Evolutionary conservation across 2,329 filamentous ascomycete genomes (phyloP), one percentile per base, ranked within the genome.

Genomic region (Ascochyta fabae): DNA sequence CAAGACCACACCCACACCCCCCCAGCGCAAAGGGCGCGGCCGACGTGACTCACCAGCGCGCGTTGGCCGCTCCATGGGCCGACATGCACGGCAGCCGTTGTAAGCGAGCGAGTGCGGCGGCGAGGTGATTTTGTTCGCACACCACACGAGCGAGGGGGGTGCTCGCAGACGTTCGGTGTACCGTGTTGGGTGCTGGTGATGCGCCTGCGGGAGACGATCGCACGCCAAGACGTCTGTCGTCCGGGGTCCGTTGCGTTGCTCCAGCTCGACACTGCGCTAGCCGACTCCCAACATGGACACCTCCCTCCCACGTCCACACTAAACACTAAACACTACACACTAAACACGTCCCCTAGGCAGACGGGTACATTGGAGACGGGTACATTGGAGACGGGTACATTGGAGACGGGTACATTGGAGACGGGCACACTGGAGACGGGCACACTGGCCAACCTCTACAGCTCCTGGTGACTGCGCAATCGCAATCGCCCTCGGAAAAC

Each of bases 41-140:
- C 49, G 61, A 62, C 62, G 65, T 73, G 70, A 73, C 70, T 70
- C 67, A 69, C 62, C 53, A 46, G 35, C 23, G 34, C 36, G 13
- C 24, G 19, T 38, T 23, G 19, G 19, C 19, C 19, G 42, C 29
- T 16, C 41, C 27, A 8, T 15, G 27, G 33, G 10, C 31, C 19
- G 10, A 15, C 43, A 33, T 47, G 39, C 24, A 48, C 26, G 15
- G 44, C 31, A 39, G 24, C 38, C 38, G 38, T 43, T 31, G 15
- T 33, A 43, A 38, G 38, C 53, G 40, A 58, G 56, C 58, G 53
- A 56, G 41, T 38, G 39, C 48, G 54, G 47, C 49, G 47, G 41
- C 56, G 53, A 41, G 27, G 49, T 50, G 22, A 29, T 6, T 10
- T n/a, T 12, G 22, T 29, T 19, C 19, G 19, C 22, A 6, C 33